Evolutionary conservation across 345 rosid genomes (phyloP).

Genomic region (Hibiscus tridactylites): DNA sequence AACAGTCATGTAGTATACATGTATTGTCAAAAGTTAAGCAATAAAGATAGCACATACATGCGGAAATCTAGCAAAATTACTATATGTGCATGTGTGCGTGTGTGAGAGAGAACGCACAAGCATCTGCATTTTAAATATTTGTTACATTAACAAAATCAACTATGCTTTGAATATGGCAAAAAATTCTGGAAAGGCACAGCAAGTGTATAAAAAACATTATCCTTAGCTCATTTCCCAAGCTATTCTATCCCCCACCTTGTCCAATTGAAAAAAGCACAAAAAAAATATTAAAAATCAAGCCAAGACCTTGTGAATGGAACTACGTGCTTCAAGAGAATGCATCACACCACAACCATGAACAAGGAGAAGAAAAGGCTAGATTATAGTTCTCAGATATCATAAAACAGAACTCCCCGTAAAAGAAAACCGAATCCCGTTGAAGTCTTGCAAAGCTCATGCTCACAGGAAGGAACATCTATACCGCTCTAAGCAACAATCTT

Average conservation of each 20-base stretch:
- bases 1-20: constrained; percentile 8
- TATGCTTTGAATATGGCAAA: background rate
- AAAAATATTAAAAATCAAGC: background rate
- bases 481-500: background rate
- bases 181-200: background rate
- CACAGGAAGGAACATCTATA: too few species aligned
- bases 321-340: background rate
- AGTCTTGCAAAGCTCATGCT: background rate
- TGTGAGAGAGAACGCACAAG: background rate
- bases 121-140: background rate
- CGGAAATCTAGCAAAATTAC: background rate
- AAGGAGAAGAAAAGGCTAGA: background rate
- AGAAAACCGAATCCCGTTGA: background rate
- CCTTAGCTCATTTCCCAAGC: constrained; percentile 5
- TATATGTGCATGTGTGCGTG: background rate
- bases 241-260: background rate
- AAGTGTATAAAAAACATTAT: constrained; percentile 5
- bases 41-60: background rate
- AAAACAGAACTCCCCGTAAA: background rate
- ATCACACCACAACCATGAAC: background rate
- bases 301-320: background rate
- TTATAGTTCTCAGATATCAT: background rate
- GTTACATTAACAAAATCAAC: background rate
- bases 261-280: background rate
- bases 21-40: constrained; percentile 4